Evolutionary conservation across 352 stramenopile species (phyloP).

Genomic region (Phytophthora boehmeriae): DNA sequence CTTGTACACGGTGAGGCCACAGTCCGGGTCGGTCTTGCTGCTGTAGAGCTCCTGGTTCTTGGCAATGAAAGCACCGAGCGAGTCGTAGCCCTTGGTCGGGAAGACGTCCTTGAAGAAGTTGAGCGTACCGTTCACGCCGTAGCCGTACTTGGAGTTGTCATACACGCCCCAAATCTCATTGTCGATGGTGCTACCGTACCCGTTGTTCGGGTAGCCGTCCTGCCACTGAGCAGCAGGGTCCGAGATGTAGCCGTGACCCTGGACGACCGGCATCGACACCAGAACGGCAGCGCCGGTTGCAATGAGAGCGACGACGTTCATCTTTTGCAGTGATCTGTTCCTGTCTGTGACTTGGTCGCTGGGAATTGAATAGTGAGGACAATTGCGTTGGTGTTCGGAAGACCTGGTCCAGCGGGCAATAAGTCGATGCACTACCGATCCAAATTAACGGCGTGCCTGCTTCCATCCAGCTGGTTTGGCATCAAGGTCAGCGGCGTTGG

Average conservation of each 20-base stretch:
- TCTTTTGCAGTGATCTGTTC: slow-evolving; percentile 17
- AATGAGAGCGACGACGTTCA: slow-evolving; percentile 36
- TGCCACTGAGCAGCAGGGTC: slow-evolving; percentile 44
- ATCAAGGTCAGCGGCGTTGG: not conserved
- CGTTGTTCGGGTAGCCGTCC: slow-evolving; percentile 49
- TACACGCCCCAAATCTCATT: slow-evolving; percentile 38
- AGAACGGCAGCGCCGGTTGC: slow-evolving; percentile 28
- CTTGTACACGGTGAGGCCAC: slow-evolving; percentile 48
- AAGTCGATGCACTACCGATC: slow-evolving; percentile 13
- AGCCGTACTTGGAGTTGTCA: slow-evolving; percentile 52
- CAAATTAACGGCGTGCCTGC: slow-evolving; percentile 6
- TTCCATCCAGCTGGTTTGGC: slow-evolving; percentile 12
- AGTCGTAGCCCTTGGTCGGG: slow-evolving; percentile 40
- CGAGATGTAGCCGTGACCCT: slow-evolving; percentile 49
- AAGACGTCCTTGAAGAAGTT: slow-evolving; percentile 46
- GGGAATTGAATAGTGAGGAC: slow-evolving; percentile 30
- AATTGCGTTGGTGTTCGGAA: slow-evolving; percentile 1
- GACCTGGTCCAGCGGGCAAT: slow-evolving; percentile 14
- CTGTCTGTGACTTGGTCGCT: slow-evolving; percentile 2
- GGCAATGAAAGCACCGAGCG: slow-evolving; percentile 46
- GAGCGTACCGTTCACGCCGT: slow-evolving; percentile 37
- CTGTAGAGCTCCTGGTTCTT: slow-evolving; percentile 51
- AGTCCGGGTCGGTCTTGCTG: slow-evolving; percentile 37
- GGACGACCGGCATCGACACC: slow-evolving; percentile 16
- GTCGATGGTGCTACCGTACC: slow-evolving; percentile 55